A percentile compares a stretch with the other conserved stretches of the same genome.
Conservation (phyloP, 2,329 filamentous ascomycete genomes). For the Hypoxylon rubiginosum region DNA sequence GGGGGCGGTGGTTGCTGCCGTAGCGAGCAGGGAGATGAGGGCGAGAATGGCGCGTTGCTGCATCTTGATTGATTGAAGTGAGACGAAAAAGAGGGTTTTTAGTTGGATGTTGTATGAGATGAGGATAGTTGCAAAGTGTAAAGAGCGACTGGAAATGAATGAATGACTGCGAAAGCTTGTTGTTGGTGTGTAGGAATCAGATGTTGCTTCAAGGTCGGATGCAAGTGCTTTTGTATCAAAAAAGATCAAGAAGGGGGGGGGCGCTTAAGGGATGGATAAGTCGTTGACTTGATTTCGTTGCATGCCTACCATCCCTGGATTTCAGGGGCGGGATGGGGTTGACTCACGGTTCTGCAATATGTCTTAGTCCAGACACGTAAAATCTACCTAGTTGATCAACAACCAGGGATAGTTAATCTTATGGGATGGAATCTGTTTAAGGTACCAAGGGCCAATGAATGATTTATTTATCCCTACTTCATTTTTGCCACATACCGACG, state of each 20-base stretch:
- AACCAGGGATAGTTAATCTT: conserved; percentile 17
- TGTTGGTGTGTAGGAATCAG: conserved; percentile 16
- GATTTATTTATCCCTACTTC: conserved; percentile 2
- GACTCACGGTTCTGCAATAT: conserved; percentile 70
- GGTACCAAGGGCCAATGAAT: conserved; percentile 17
- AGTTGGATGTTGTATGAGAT: background rate
- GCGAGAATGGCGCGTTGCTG: conserved; percentile 36
- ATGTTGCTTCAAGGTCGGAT: background rate
- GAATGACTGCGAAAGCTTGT: conserved; percentile 23
- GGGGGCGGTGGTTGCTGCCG: conserved; percentile 28
- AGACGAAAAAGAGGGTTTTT: background rate
- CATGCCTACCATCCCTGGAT: conserved; percentile 35
- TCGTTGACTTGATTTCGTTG: conserved; percentile 11
- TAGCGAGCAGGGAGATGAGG: conserved; percentile 36
- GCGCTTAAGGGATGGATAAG: background rate
- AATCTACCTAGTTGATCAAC: conserved; percentile 18
- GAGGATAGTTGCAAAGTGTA: conserved; percentile 4
- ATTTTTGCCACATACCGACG: conserved; percentile 17
- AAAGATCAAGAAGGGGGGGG: background rate
- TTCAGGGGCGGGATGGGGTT: conserved; percentile 77
- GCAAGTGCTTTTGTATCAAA: conserved; percentile 32
- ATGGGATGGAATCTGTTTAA: conserved; percentile 27
- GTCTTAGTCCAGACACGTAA: conserved; percentile 21
- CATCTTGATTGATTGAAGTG: conserved; percentile 27
- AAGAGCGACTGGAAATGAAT: conserved; percentile 32